Percentiles rank a stretch among this genome's conserved stretches.
Conservation (phyloP, 371 early-diverging fungal genomes). For the Mortierella sp. region DNA sequence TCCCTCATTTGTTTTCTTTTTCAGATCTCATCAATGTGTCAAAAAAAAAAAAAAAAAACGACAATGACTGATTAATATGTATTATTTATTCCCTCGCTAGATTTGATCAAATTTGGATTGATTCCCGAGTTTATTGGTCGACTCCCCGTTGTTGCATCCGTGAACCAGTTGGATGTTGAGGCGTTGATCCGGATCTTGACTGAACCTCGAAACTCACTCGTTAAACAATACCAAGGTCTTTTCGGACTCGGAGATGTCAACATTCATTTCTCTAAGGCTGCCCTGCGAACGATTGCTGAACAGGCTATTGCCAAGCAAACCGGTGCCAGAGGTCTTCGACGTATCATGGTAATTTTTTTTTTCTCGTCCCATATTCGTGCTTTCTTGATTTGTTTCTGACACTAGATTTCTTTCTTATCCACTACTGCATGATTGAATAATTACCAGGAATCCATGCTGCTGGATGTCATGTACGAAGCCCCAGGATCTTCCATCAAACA, state of each 20-base stretch:
- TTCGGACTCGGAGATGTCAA: constrained; percentile 77
- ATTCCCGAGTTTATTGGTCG: constrained; percentile 95
- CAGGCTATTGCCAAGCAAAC: constrained; percentile 86
- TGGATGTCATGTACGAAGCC: constrained; percentile 86
- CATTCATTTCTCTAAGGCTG: constrained; percentile 76
- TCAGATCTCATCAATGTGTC: no score
- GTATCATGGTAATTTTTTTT: constrained; percentile 73
- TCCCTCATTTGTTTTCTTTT: background rate
- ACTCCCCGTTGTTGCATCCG: constrained; percentile 87
- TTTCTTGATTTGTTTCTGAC: no score
- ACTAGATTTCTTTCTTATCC: no score
- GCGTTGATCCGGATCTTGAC: constrained; percentile 83
- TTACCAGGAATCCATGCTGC: constrained; percentile 71
- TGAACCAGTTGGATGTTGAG: constrained; percentile 72
- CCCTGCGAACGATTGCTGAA: constrained; percentile 76
- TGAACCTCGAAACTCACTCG: constrained; percentile 87
- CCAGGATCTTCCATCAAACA: constrained; percentile 78
- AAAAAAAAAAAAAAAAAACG: background rate
- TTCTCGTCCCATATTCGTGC: no score
- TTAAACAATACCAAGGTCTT: constrained; percentile 85
- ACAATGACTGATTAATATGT: background rate
- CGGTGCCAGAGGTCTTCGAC: constrained; percentile 89
- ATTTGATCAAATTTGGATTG: constrained; percentile 87
- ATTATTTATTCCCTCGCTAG: constrained; percentile 42
- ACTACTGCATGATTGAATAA: no score